These are phyloP conservation scores for Trichoderma atroviride DNA, from an alignment of 2,329 filamentous ascomycete genomes.

Conservation along the genomic window DNA sequence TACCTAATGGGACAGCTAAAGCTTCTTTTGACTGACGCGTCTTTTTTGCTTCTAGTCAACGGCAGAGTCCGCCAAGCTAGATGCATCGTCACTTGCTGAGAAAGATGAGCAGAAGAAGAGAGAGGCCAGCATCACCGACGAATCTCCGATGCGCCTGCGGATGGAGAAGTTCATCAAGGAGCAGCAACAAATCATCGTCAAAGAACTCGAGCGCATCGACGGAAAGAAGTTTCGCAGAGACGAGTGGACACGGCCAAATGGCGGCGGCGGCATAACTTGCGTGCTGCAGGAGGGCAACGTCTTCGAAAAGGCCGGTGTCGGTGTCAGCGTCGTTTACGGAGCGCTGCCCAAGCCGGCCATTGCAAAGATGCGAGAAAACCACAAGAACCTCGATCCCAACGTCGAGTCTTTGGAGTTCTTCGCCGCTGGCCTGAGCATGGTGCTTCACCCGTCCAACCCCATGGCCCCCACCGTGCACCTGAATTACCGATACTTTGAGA, in stretches of 20 bases:
- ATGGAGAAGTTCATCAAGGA: conserved; percentile 97
- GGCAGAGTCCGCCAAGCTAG: conserved; percentile 52
- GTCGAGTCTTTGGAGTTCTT: conserved; percentile 92
- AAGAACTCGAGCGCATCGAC: conserved; percentile 80
- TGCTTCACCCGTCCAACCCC: conserved; percentile 90
- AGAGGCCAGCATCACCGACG: conserved; percentile 65
- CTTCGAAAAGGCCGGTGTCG: conserved; percentile 97
- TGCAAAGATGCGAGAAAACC: conserved; percentile 89
- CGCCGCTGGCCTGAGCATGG: conserved; percentile 87
- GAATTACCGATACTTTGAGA: conserved; percentile 99
- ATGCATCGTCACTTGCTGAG: conserved; percentile 76
- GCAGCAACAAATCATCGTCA: conserved; percentile 86
- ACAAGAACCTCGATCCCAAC: conserved; percentile 81
- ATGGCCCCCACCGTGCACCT: conserved; percentile 97
- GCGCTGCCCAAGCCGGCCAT: conserved; percentile 85
- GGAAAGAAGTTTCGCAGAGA: conserved; percentile 81
- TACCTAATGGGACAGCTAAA: conserved; percentile 8
- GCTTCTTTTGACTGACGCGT: not conserved
- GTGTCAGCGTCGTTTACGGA: conserved; percentile 93
- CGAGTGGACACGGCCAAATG: conserved; percentile 83
- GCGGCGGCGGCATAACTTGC: conserved; percentile 91
- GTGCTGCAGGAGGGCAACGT: conserved; percentile 95
- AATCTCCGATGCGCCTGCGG: conserved; percentile 92
- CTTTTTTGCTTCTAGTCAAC: conserved; percentile 41
- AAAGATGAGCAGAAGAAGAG: conserved; percentile 80